Base-by-base conservation (phyloP, 306 rosid species). In the Gastrolobium bilobum region DNA sequence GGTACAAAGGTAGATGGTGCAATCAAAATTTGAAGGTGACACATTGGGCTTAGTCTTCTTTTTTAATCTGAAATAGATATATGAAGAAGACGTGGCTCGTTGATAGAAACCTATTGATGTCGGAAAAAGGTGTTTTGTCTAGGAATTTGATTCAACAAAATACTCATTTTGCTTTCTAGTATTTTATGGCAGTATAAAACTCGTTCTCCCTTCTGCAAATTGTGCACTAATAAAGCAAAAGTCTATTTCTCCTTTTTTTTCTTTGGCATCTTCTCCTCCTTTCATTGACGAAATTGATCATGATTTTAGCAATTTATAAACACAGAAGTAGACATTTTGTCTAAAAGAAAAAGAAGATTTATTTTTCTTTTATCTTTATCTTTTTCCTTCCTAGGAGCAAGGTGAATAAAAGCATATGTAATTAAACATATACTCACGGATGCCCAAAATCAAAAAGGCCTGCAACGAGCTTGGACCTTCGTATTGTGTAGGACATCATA, bases 401-500 rank as follows among this genome's bases (percentile, higher is more conserved):
- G 10, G 14, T 31, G 3, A 50, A 46, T 20, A 47, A 26, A 39
- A 33, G 61, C 13, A 26, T 3, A 11, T 48, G 15, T 11, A 11
- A 11, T 48, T 48, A 29, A 26, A 34, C 20, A 48, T 8, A 7
- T 10, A 15, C 6, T 7, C 40, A 72, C 29, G 7, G 13, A 6
- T 29, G 64, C 35, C 37, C 7, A 20, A 40, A 47, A 47, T 2
- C 4, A 0, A 4, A 64, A 38, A 3, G 14, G 43, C 44, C 53
- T 64, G 39, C 10, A 51, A 51, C 46, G 3, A 13, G 11, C 31
- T 64, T 66, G 81, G 47, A 50, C 47, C 75, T n/a, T 53, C n/a
- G 20, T 26, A 4, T n/a, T 15, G 9, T 54, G 13, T 13, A 47
- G 48, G 59, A 33, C n/a, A n/a, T 1, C 38, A 30, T 4, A 14